Percentiles rank a stretch among this genome's conserved stretches.
phyloP scores from a whole-genome alignment of 257 asterid genomes.

The Solanum stenotomum region DNA sequence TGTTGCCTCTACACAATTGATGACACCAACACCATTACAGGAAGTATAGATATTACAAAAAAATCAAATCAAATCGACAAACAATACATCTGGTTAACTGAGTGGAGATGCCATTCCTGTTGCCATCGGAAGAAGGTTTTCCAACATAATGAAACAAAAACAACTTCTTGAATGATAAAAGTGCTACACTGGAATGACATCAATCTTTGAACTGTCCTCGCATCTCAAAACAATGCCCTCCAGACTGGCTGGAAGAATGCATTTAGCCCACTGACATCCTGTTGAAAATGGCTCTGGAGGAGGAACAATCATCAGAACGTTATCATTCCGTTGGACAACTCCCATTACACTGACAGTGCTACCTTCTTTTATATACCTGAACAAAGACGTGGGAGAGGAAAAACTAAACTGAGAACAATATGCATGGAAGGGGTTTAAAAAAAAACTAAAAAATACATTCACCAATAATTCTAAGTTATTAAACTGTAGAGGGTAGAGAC shows the following conservation, averaged over 20 bases:
- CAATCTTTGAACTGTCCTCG: slow-evolving; percentile 58
- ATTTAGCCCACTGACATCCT: slow-evolving; percentile 77
- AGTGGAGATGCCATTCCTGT: background rate
- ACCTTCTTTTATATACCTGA: slow-evolving; percentile 84
- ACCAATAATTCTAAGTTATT: too few species aligned
- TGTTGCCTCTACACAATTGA: background rate
- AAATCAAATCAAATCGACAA: background rate
- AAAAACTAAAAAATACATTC: background rate
- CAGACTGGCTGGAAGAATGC: slow-evolving; percentile 66
- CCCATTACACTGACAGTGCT: slow-evolving; percentile 85
- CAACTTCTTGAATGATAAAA: background rate
- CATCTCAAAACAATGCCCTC: slow-evolving; percentile 73
- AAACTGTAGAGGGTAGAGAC: too few species aligned
- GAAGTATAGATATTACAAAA: background rate
- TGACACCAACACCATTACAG: background rate
- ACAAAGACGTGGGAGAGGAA: background rate
- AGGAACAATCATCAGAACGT: slow-evolving; percentile 76
- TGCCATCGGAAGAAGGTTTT: background rate
- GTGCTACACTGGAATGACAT: slow-evolving; percentile 69
- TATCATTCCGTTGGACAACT: slow-evolving; percentile 73
- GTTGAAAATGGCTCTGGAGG: slow-evolving; percentile 56
- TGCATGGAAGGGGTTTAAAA: background rate
- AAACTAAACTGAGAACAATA: background rate
- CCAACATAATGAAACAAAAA: background rate
- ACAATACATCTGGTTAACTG: background rate